phyloP scores from a whole-genome alignment of 1,284 basidiomycete species.

The Acaromyces ingoldii region DNA sequence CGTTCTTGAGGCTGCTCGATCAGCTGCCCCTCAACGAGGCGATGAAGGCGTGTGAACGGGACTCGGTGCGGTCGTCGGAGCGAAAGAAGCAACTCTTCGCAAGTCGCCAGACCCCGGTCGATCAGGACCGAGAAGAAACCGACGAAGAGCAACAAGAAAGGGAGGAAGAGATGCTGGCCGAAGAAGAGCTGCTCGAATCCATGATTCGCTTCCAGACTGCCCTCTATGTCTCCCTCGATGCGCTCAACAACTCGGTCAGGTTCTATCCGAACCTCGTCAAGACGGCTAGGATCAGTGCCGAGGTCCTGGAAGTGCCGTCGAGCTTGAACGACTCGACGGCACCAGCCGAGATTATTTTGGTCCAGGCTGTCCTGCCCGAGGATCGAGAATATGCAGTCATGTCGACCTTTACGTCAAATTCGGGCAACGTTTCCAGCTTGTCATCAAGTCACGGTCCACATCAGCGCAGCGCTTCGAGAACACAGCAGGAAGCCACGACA shows the following conservation, averaged over 20 bases:
- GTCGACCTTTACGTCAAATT: background rate
- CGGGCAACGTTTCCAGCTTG: background rate
- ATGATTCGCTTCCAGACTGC: constrained; percentile 56
- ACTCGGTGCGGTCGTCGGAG: constrained; percentile 46
- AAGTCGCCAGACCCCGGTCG: background rate
- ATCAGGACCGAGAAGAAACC: background rate
- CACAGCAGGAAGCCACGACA: constrained; percentile 27
- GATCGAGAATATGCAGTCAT: constrained; percentile 44
- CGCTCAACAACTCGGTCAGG: constrained; percentile 54
- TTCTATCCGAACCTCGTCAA: constrained; percentile 54
- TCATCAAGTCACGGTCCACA: too few relatives aligned
- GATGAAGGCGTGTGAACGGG: constrained; percentile 53
- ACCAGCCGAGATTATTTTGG: constrained; percentile 53
- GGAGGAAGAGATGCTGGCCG: constrained; percentile 20
- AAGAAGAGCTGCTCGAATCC: constrained; percentile 49
- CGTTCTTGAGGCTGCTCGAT: constrained; percentile 53
- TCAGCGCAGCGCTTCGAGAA: constrained; percentile 17
- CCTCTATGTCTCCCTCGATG: constrained; percentile 56
- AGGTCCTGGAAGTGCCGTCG: constrained; percentile 55
- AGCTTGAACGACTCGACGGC: constrained; percentile 45
- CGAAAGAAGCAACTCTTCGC: constrained; percentile 30
- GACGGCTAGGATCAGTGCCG: constrained; percentile 55
- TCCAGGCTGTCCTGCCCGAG: constrained; percentile 55
- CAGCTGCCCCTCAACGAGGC: constrained; percentile 55
- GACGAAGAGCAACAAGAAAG: background rate